Evolutionary conservation across 495 filamentous ascomycete species (phyloP), one percentile per base, ranked within the genome.

Genomic region (Annulohypoxylon nitens): DNA sequence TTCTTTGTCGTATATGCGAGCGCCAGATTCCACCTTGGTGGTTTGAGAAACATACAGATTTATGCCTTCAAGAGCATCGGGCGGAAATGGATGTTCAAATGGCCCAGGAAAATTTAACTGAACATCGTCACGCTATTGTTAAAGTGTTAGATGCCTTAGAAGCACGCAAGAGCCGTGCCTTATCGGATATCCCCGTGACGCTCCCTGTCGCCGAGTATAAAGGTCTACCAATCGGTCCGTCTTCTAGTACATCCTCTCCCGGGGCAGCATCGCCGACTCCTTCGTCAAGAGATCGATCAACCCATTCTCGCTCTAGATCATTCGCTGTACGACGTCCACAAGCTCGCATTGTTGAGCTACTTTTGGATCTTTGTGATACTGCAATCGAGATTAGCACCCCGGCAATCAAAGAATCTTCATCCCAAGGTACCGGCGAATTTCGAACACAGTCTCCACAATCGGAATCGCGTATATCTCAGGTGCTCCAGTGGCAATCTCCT

Each of bases 21-120:
- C 93, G 97, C 51, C 93, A 97, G 69, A 97, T 99, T 47, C 93
- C 93, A n/a, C 94, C 96, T 14, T 99, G 96, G 96, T 98, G 96
- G 97, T 99, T 99, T 75, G 95, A 98, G 81, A 98, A 98, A 80
- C 96, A 99, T 77, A 97, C 96, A 0, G 96, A 99, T 70, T 87
- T 98, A 9, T 99, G 96, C 78, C 84, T 97, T 61, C 93, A 98
- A 78, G 96, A 99, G 78, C 96, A 99, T 79, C 90, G 92, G 51
- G 95, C 97, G 1, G 96, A 99, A 79, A 95, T 97, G 91, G 95
- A 98, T 65, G 95, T 99, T 10, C 95, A 98, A 76, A 88, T 98
- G 80, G 90, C 93, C 33, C 96, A 99, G 77, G 96, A 99, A 76
- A 92, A 88, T 70, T 85, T 99, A 45, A 91, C 89, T n/a, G 95